These are phyloP conservation scores for Talaromyces stipitatus DNA, from an alignment of 495 filamentous ascomycete species.

Conservation along the genomic window DNA sequence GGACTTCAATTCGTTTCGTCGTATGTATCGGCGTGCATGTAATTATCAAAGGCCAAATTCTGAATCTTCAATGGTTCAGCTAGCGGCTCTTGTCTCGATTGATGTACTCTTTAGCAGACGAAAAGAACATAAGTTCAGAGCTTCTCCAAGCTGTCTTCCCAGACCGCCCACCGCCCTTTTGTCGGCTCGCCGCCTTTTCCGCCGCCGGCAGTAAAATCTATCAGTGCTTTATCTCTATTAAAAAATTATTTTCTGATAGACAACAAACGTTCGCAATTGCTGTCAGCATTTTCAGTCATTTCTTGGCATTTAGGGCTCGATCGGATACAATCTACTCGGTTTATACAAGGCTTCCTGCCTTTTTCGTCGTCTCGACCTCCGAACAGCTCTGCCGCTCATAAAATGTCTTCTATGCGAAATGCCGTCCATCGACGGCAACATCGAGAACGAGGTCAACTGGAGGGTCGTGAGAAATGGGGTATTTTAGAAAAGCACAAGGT, in stretches of 20 bases:
- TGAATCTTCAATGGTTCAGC: neutral
- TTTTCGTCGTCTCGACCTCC: neutral
- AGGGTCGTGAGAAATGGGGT: constrained; percentile 74
- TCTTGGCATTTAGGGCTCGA: neutral
- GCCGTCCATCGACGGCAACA: constrained; percentile 71
- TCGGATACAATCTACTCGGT: neutral
- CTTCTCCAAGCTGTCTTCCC: neutral
- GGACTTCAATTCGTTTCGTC: no score
- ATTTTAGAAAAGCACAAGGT: constrained; percentile 87
- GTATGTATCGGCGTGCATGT: no score
- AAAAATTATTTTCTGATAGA: neutral
- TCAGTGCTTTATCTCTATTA: neutral
- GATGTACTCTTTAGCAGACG: neutral
- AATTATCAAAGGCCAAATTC: no score
- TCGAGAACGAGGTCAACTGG: constrained; percentile 79
- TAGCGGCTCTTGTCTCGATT: neutral
- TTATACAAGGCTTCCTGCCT: neutral
- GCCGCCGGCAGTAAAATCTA: neutral
- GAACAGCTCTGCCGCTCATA: constrained; percentile 8
- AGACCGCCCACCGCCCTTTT: neutral
- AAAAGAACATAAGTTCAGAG: neutral
- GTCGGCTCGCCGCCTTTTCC: neutral
- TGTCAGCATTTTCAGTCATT: neutral
- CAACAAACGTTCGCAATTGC: neutral
- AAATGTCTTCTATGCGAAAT: constrained; percentile 79